Evolutionary conservation across 2,329 filamentous ascomycete species (phyloP).

Genomic region (Alternaria consortialis): DNA sequence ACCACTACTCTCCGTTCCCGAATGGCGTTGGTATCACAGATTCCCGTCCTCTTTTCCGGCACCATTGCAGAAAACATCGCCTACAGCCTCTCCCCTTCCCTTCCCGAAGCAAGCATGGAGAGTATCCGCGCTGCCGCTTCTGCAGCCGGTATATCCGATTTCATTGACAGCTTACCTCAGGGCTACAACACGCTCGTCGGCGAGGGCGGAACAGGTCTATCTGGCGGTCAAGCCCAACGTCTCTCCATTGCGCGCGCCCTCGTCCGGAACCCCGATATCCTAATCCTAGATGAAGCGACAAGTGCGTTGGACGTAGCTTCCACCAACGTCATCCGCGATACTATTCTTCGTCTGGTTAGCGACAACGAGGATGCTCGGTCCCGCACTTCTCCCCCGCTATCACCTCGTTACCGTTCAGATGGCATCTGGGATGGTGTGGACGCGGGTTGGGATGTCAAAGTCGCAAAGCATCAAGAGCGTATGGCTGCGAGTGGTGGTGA

Average conservation of each 20-base stretch:
- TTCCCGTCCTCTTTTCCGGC: conserved; percentile 78
- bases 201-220: conserved; percentile 76
- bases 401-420: conserved; percentile 9
- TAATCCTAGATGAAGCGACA: conserved; percentile 89
- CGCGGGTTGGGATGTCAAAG: conserved; percentile 21
- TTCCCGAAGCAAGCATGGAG: conserved; percentile 57
- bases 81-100: conserved; percentile 73
- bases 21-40: conserved; percentile 75
- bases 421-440: conserved; percentile 22
- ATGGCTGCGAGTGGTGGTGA: neutral
- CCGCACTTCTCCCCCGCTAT: neutral
- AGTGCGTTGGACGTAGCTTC: conserved; percentile 78
- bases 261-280: conserved; percentile 72
- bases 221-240: conserved; percentile 84
- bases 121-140: conserved; percentile 61
- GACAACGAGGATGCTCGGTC: neutral
- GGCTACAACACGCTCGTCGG: conserved; percentile 79
- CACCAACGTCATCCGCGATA: conserved; percentile 69
- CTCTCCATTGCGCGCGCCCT: conserved; percentile 83
- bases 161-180: conserved; percentile 74
- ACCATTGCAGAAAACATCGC: conserved; percentile 82
- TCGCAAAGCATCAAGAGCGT: conserved; percentile 2
- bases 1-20: conserved; percentile 66
- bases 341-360: conserved; percentile 64
- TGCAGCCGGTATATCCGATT: conserved; percentile 76